phyloP scores from a whole-genome alignment of 148 eudicot species.

The Gaultheria prostrata region DNA sequence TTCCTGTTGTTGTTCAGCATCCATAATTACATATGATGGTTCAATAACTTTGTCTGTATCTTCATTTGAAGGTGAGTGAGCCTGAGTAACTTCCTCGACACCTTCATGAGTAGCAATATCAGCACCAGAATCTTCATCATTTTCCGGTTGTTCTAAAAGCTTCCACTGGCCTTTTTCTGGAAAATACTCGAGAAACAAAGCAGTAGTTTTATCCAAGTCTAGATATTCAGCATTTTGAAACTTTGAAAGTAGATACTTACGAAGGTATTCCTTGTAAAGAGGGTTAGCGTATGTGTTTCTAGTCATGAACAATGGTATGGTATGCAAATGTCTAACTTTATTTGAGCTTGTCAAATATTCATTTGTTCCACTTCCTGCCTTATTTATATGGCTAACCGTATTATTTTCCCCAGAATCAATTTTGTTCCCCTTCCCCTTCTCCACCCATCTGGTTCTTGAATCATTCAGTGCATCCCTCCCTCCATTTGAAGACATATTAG shows the following conservation, averaged over 20 bases:
- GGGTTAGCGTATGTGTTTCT: slow-evolving; percentile 36
- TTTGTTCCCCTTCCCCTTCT: slow-evolving; percentile 25
- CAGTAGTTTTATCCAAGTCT: slow-evolving; percentile 40
- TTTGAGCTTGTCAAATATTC: slow-evolving; percentile 19
- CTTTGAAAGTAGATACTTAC: slow-evolving; percentile 44
- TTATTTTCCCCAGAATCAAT: slow-evolving; percentile 15
- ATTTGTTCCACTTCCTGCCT: slow-evolving; percentile 13
- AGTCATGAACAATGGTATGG: slow-evolving; percentile 27
- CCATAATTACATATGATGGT: slow-evolving; percentile 68
- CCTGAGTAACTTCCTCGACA: slow-evolving; percentile 17
- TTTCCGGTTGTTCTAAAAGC: slow-evolving; percentile 49
- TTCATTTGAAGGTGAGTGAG: slow-evolving; percentile 19
- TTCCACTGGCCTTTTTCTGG: slow-evolving; percentile 81
- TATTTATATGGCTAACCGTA: slow-evolving; percentile 17
- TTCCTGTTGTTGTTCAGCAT: slow-evolving; percentile 43
- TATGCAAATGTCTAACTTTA: slow-evolving; percentile 16
- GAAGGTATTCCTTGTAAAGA: slow-evolving; percentile 49
- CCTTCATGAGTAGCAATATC: slow-evolving; percentile 12
- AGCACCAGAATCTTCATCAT: slow-evolving; percentile 27
- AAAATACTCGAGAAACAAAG: slow-evolving; percentile 61
- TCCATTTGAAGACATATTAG: slow-evolving; percentile 20
- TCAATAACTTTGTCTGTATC: slow-evolving; percentile 48
- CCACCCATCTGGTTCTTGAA: slow-evolving; percentile 33
- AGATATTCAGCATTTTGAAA: slow-evolving; percentile 30
- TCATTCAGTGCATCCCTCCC: slow-evolving; percentile 39